Percentiles rank a stretch among this genome's conserved stretches.
phyloP scores from a whole-genome alignment of 768 basidiomycete genomes.

The Piloderma croceum region DNA sequence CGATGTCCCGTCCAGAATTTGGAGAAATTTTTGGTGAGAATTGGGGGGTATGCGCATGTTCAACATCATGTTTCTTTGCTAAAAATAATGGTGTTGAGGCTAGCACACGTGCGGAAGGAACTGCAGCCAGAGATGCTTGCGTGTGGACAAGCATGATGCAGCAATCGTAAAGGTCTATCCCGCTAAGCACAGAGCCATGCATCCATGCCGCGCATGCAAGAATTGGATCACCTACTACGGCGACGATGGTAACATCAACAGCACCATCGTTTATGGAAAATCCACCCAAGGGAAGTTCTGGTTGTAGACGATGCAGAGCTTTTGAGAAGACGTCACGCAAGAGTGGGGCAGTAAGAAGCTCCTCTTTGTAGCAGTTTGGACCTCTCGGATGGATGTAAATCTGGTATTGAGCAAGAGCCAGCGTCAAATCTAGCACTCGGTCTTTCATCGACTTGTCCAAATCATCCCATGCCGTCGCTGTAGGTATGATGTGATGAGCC shows the following conservation, averaged over 20 bases:
- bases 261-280: too few species aligned
- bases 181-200: conserved; percentile 11
- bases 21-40: conserved; percentile 14
- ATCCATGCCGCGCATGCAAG: conserved; percentile 22
- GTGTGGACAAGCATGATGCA: conserved; percentile 19
- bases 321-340: too few species aligned
- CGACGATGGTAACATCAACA: conserved; percentile 12
- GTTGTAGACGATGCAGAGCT: too few species aligned
- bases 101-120: conserved; percentile 17
- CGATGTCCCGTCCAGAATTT: conserved; percentile 11
- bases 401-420: conserved; percentile 12
- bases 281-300: too few species aligned
- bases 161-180: conserved; percentile 24
- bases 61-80: background rate
- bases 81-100: too few species aligned
- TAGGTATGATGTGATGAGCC: too few species aligned
- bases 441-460: conserved; percentile 10
- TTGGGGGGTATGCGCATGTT: conserved; percentile 4
- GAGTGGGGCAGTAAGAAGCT: conserved; percentile 1
- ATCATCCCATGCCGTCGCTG: conserved; percentile 6
- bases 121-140: conserved; percentile 3
- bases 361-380: conserved; percentile 9
- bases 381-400: conserved; percentile 17
- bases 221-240: conserved; percentile 21
- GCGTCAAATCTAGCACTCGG: conserved; percentile 14